Evolutionary conservation across 2,329 filamentous ascomycete species (phyloP).

Genomic region (Colletotrichum sp.): DNA sequence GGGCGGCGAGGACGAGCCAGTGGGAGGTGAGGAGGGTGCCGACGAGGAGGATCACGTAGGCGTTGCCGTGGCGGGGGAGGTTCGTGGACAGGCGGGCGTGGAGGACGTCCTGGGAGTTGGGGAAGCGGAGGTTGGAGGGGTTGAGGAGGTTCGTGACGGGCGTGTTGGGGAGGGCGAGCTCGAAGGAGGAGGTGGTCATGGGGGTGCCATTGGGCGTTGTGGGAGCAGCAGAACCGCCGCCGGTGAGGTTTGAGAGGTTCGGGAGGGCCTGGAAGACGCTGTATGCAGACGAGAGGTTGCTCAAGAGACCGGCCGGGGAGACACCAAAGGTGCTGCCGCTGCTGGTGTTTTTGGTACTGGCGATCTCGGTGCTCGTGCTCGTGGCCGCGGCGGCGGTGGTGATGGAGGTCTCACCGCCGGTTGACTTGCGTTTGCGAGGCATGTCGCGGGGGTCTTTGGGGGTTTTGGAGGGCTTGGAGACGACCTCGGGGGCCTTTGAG

Average conservation of each 20-base stretch:
- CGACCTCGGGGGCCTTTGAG: neutral
- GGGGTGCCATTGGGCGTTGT: neutral
- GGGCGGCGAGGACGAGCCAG: constrained; percentile 14
- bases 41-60: constrained; percentile 18
- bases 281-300: constrained; percentile 10
- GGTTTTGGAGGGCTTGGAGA: neutral
- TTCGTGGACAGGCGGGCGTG: constrained; percentile 10
- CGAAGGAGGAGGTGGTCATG: neutral
- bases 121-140: constrained; percentile 8
- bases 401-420: neutral
- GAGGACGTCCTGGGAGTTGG: constrained; percentile 10
- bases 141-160: constrained; percentile 19
- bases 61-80: constrained; percentile 15
- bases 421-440: constrained; percentile 8
- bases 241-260: constrained; percentile 4
- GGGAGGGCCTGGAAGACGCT: constrained; percentile 8
- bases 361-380: neutral
- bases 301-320: neutral
- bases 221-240: neutral
- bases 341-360: neutral
- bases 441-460: neutral
- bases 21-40: constrained; percentile 15
- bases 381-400: neutral
- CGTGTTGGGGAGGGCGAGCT: constrained; percentile 11
- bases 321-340: neutral